Base-by-base conservation (phyloP, 1,139 yeast species). In the Kurtzmaniella quercitrusa region DNA sequence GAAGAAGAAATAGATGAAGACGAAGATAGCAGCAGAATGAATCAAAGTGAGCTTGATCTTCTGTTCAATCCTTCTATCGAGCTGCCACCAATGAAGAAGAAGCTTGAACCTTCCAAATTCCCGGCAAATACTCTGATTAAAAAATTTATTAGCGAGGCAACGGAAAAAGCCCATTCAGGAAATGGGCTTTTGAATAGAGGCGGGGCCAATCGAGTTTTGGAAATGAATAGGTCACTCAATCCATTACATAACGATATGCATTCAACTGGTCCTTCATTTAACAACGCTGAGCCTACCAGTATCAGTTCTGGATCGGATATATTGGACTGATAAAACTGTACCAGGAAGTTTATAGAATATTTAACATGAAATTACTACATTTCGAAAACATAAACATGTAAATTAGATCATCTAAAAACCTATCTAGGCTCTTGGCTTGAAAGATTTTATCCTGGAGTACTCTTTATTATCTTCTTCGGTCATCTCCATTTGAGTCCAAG, bases 401-500 rank as follows among this genome's bases (percentile, higher is more conserved):
- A 26, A 11, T 6, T 26, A 26, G n/a, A 11, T 26, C 30, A 26
- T 26, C 9, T 9, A 9, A 21, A 7, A 7, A 26, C 12, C 6
- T 6, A 26, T 5, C n/a, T 9, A 26, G 5, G 9, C 30, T 26
- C 30, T 26, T 5, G 30, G 30, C 30, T 16, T 30, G 34, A 30
- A 30, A 4, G 26, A 14, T 15, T 19, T 19, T 16, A 34, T 34
- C 15, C 6, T 19, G 12, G 16, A 7, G 9, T 36, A 22, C 14
- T 38, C 19, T 22, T 20, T 38, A 36, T 36, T 22, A 16, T 42
- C 68, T 47, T 65, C 70, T 15, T 57, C 65, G 37, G 61, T 54
- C 26, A 68, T 67, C 45, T 65, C 68, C 78, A 76, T 76, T 46
- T 76, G 79, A 40, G 61, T 64, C 61, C 74, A 72, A 2, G 80